phyloP scores from a whole-genome alignment of 2,329 filamentous ascomycete genomes.

The Pyrenophora tritici-repentis region DNA sequence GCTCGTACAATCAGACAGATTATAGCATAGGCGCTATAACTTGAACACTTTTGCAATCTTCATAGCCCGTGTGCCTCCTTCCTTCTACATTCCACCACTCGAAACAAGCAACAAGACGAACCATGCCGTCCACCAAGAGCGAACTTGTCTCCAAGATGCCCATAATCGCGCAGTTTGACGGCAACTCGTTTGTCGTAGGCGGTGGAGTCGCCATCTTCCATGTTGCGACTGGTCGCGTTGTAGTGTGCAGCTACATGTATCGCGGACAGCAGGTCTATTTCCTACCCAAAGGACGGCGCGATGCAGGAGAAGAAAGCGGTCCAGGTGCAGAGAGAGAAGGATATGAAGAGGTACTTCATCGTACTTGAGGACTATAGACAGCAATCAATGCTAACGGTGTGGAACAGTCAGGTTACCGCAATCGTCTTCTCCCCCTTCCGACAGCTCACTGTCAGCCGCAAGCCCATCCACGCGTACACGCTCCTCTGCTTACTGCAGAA shows the following conservation, averaged over 20 bases:
- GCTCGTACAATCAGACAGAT: too few species aligned
- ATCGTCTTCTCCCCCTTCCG: constrained; percentile 55
- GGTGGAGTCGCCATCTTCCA: constrained; percentile 58
- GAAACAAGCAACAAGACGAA: constrained; percentile 9
- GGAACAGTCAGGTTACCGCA: constrained; percentile 51
- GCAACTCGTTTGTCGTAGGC: constrained; percentile 37
- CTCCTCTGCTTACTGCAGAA: constrained; percentile 46
- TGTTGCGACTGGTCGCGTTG: constrained; percentile 51
- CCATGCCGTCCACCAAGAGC: constrained; percentile 2
- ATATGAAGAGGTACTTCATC: constrained; percentile 51
- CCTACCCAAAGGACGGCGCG: constrained; percentile 55
- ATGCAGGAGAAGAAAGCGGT: constrained; percentile 53
- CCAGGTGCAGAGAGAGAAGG: constrained; percentile 55
- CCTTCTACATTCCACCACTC: neutral
- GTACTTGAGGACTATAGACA: neutral
- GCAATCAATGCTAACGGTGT: neutral
- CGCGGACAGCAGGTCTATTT: constrained; percentile 50
- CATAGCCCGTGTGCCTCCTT: neutral
- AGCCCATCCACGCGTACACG: constrained; percentile 37
- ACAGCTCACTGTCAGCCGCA: constrained; percentile 52
- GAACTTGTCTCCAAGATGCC: constrained; percentile 16
- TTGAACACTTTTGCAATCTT: neutral
- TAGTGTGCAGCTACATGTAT: constrained; percentile 53
- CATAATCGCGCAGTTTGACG: constrained; percentile 33
- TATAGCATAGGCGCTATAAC: neutral